phyloP scores from a whole-genome alignment of 2,329 filamentous ascomycete genomes.

The Didymella lethalis region DNA sequence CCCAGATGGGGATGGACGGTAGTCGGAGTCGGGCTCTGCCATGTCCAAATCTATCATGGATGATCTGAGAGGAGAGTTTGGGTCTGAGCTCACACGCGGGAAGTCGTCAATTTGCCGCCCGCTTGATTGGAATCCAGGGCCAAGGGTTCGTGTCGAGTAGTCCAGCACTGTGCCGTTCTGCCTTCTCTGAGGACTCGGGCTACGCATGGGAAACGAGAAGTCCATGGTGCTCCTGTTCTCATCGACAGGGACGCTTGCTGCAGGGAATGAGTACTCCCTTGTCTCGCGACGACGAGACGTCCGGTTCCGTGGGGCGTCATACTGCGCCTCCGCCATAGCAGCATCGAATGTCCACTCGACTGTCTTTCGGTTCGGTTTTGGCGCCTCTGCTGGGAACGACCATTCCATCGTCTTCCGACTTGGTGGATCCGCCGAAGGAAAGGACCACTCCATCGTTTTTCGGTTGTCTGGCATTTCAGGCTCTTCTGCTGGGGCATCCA shows the following conservation, averaged over 20 bases:
- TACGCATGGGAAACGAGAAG: constrained; percentile 47
- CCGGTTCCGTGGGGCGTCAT: constrained; percentile 42
- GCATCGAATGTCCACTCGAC: constrained; percentile 59
- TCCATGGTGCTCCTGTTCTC: constrained; percentile 47
- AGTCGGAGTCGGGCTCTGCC: constrained; percentile 49
- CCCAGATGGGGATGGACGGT: constrained; percentile 55
- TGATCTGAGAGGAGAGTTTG: constrained; percentile 45
- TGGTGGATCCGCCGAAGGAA: constrained; percentile 46
- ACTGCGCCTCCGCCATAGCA: constrained; percentile 52
- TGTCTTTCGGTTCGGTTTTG: constrained; percentile 53
- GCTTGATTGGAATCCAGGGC: constrained; percentile 49
- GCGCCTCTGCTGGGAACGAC: constrained; percentile 54
- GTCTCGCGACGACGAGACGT: constrained; percentile 45
- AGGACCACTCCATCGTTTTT: constrained; percentile 65
- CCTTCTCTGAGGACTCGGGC: constrained; percentile 33
- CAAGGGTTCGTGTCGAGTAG: constrained; percentile 40
- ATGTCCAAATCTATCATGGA: constrained; percentile 57
- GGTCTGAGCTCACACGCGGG: constrained; percentile 45
- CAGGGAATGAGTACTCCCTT: constrained; percentile 42
- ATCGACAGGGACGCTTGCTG: constrained; percentile 24
- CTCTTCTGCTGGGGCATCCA: constrained; percentile 45
- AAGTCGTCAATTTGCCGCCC: constrained; percentile 54
- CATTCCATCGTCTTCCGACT: constrained; percentile 57
- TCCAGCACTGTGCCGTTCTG: constrained; percentile 19
- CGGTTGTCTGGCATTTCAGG: constrained; percentile 42